Percentiles rank a stretch among this genome's conserved stretches.
phyloP scores from a whole-genome alignment of 1,284 basidiomycete genomes.

The Ceratobasidium sp. region DNA sequence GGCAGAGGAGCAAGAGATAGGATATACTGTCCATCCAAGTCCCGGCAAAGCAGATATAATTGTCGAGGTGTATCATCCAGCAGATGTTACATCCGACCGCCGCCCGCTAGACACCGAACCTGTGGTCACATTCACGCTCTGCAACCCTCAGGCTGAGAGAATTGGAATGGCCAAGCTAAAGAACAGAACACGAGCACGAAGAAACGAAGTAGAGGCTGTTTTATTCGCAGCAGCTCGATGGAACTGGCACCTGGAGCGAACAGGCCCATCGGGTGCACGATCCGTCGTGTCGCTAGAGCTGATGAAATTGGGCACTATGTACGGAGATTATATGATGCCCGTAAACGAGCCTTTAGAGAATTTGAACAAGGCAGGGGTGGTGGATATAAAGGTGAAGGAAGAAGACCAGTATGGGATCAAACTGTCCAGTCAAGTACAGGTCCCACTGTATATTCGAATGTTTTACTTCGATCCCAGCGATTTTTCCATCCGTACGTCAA shows the following conservation, averaged over 20 bases:
- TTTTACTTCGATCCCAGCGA: constrained; percentile 64
- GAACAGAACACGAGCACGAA: constrained; percentile 23
- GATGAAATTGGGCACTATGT: constrained; percentile 48
- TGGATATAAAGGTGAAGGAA: constrained; percentile 57
- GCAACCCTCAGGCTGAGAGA: not conserved
- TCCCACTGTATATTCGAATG: constrained; percentile 64
- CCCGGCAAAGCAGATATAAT: constrained; percentile 34
- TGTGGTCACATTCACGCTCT: constrained; percentile 5
- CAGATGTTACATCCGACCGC: not conserved
- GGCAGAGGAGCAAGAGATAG: constrained; percentile 8
- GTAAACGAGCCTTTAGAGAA: constrained; percentile 55
- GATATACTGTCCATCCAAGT: constrained; percentile 5
- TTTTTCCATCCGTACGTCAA: constrained; percentile 59
- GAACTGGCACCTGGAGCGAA: constrained; percentile 61
- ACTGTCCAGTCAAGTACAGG: constrained; percentile 60
- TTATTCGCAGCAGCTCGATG: constrained; percentile 40
- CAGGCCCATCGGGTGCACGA: constrained; percentile 54
- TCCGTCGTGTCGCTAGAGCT: constrained; percentile 18
- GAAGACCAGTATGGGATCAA: constrained; percentile 60
- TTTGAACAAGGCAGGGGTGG: constrained; percentile 59
- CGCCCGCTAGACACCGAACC: not conserved
- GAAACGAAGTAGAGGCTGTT: constrained; percentile 22
- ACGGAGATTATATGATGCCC: constrained; percentile 48
- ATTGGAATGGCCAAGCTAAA: constrained; percentile 7
- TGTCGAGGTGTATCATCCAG: constrained; percentile 9